These are phyloP conservation scores for Takashimella tepidaria DNA, from an alignment of 1,284 basidiomycete genomes.

Conservation along the genomic window DNA sequence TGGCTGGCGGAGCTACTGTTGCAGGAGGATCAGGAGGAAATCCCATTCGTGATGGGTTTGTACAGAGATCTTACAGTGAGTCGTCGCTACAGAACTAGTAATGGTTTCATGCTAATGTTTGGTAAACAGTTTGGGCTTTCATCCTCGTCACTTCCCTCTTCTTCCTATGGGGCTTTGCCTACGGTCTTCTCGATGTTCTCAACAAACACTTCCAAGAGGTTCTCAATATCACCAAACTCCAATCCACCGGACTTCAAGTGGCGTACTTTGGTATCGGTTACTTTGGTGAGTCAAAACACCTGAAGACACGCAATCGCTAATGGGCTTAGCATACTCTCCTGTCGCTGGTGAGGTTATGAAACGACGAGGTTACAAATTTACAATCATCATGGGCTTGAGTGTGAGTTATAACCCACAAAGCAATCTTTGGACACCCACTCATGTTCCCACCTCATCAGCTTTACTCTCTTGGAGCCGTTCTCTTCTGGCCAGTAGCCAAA, in stretches of 20 bases:
- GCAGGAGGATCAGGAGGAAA: slow-evolving; percentile 28
- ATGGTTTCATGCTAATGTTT: too few species aligned
- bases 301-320: slow-evolving; percentile 52
- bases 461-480: slow-evolving; percentile 67
- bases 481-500: slow-evolving; percentile 75
- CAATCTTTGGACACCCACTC: too few species aligned
- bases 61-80: slow-evolving; percentile 35
- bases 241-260: slow-evolving; percentile 77
- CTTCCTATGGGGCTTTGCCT: slow-evolving; percentile 63
- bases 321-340: slow-evolving; percentile 32
- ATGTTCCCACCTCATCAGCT: slow-evolving; percentile 47
- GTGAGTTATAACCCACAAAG: too few species aligned
- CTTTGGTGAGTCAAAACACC: slow-evolving; percentile 56
- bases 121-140: slow-evolving; percentile 54
- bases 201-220: slow-evolving; percentile 77
- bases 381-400: slow-evolving; percentile 59
- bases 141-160: slow-evolving; percentile 70
- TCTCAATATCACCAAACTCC: slow-evolving; percentile 65
- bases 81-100: slow-evolving; percentile 1
- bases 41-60: slow-evolving; percentile 36
- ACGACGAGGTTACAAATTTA: slow-evolving; percentile 50
- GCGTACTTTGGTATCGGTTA: slow-evolving; percentile 70
- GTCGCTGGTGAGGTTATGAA: slow-evolving; percentile 47
- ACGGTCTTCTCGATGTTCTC: slow-evolving; percentile 73
- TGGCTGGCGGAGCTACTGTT: slow-evolving; percentile 44